Evolutionary conservation across 441 rosid species (phyloP), one percentile per base, ranked within the genome.

Genomic region (Erysimum cheiri): DNA sequence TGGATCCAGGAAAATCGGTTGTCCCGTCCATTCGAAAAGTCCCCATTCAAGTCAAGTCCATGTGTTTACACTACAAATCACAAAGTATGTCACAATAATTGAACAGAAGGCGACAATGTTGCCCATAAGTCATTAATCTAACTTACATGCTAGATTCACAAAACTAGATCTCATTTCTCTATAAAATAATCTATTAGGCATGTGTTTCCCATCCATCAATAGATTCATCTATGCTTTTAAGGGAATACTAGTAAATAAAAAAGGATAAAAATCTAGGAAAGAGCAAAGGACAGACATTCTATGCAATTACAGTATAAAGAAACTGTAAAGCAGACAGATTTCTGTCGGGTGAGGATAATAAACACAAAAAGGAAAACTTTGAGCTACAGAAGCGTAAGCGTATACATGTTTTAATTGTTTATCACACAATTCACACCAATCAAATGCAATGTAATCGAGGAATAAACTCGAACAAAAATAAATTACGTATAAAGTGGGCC

Each of bases 1-100:
- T 86, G 50, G 67, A 60, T 29, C 63, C 80, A 64, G 60, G 73
- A 66, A 59, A 31, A 54, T 71, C 74, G 0, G 72, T 57, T 60
- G 63, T 69, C 55, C 6, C 62, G 33, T 81, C 81, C 80, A 83
- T 79, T 46, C 74, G 80, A 78, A 75, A 56, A 60, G 64, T 35
- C 37, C 47, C 36, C 74, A 67, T 56, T 70, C 63, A 65, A 68
- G 69, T 72, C 66, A 37, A 66, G 67, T 62, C 43, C 52, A 60
- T 15, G 65, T 19, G 26, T 17, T 53, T 62, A 61, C 65, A 65
- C 67, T 65, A 47, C 3, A 64, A 28, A 33, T 31, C 8, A 24
- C 35, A 71, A 14, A 43, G 47, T 24, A 61, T 13, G 60, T 60
- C 71, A 48, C 46, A 72, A 67, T 66, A 50, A 73, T 50, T 33